These are phyloP conservation scores for Hansfordia pulvinata DNA, from an alignment of 2,329 filamentous ascomycete genomes.

Conservation along the genomic window DNA sequence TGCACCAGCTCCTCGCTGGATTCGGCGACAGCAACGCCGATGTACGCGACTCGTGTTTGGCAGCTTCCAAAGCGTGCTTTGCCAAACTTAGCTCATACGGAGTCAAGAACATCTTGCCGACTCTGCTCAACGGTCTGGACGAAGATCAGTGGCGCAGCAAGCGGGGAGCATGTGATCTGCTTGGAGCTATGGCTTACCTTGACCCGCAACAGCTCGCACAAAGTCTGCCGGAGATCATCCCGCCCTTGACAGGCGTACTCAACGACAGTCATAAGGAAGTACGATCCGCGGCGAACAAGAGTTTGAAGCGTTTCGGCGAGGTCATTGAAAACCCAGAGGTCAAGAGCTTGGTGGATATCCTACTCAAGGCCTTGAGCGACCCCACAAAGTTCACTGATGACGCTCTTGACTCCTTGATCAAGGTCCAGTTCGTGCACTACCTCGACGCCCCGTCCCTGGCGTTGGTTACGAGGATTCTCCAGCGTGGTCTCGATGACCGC, in stretches of 20 bases:
- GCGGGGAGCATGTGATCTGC: constrained; percentile 89
- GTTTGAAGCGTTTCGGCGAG: constrained; percentile 93
- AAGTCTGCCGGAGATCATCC: constrained; percentile 92
- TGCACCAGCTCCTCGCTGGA: constrained; percentile 75
- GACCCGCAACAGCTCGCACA: constrained; percentile 88
- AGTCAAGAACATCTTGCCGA: constrained; percentile 88
- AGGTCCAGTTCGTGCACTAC: constrained; percentile 97
- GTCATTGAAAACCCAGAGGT: constrained; percentile 98
- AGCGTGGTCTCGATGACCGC: constrained; percentile 79
- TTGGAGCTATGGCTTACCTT: constrained; percentile 97
- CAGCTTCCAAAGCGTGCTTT: constrained; percentile 90
- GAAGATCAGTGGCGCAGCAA: constrained; percentile 97
- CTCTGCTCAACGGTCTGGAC: constrained; percentile 79
- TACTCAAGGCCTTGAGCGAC: constrained; percentile 93
- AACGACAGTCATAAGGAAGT: constrained; percentile 99
- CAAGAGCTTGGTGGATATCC: constrained; percentile 77
- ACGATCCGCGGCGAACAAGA: constrained; percentile 79
- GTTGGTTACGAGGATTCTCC: constrained; percentile 85
- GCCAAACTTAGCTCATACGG: constrained; percentile 87
- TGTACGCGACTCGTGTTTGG: constrained; percentile 84
- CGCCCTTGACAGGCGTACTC: constrained; percentile 80
- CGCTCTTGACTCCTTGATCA: constrained; percentile 85
- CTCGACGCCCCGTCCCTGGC: constrained; percentile 94
- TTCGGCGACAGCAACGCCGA: constrained; percentile 84
- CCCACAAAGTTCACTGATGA: constrained; percentile 95